Evolutionary conservation across 768 basidiomycete species (phyloP).

Genomic region (Tephrocybe sp.): DNA sequence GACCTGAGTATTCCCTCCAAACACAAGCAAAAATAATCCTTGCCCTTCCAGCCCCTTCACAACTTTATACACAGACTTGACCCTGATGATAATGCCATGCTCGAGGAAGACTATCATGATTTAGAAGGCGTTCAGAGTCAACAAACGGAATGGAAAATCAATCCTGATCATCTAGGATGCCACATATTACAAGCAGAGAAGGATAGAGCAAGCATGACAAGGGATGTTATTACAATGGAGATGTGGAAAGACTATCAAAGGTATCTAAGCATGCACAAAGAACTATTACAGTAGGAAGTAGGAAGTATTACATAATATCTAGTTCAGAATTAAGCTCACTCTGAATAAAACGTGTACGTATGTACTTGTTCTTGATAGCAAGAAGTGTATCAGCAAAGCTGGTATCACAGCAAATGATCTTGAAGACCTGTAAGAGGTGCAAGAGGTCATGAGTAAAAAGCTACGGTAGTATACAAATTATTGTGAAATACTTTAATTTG

Average conservation of each 20-base stretch:
- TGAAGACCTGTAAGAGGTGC: no score
- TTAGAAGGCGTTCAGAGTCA: no score
- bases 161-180: conserved; percentile 6
- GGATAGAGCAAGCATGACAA: conserved; percentile 9
- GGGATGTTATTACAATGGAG: conserved; percentile 20
- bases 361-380: conserved; percentile 15
- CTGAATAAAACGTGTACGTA: conserved; percentile 11
- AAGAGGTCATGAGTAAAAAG: no score
- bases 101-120: conserved; percentile 2
- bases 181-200: conserved; percentile 19
- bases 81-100: conserved; percentile 7
- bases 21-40: conserved; percentile 21
- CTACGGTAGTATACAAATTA: no score
- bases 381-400: conserved; percentile 14
- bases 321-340: conserved; percentile 4
- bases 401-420: conserved; percentile 15
- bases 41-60: conserved; percentile 23
- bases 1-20: conserved; percentile 13
- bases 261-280: background rate
- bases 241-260: conserved; percentile 22
- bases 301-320: background rate
- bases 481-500: background rate
- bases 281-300: background rate
- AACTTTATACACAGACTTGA: conserved; percentile 27
- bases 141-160: conserved; percentile 7